Conservation (phyloP, 495 filamentous ascomycete species). For the Hypoxylon cercidicola region DNA sequence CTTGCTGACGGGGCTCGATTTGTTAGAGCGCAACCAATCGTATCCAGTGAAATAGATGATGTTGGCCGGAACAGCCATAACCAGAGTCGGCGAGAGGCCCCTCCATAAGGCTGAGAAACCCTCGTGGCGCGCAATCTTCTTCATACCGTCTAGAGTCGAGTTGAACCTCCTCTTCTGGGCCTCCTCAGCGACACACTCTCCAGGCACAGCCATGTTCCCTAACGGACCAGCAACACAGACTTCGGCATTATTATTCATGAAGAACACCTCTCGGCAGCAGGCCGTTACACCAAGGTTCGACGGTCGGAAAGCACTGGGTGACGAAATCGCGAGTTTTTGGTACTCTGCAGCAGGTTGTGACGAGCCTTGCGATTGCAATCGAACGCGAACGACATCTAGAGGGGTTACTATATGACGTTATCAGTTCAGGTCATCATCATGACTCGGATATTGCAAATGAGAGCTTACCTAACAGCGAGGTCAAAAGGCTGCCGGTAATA, state of each 20-base stretch:
- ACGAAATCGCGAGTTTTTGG: constrained; percentile 55
- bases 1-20: constrained; percentile 71
- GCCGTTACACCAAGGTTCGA: constrained; percentile 90
- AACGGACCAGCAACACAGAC: constrained; percentile 74
- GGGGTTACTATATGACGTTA: constrained; percentile 77
- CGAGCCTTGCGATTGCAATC: constrained; percentile 81
- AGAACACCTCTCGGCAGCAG: constrained; percentile 98
- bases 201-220: constrained; percentile 42
- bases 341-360: constrained; percentile 57
- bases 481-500: constrained; percentile 87
- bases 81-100: constrained; percentile 87
- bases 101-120: constrained; percentile 89
- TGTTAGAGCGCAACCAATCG: constrained; percentile 84
- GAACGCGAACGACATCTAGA: constrained; percentile 95
- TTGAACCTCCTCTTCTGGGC: constrained; percentile 83
- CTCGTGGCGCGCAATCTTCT: constrained; percentile 97
- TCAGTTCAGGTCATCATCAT: constrained; percentile 15
- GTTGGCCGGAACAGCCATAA: constrained; percentile 95
- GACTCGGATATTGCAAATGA: background rate
- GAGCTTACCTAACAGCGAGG: constrained; percentile 84
- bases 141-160: constrained; percentile 89
- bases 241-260: constrained; percentile 85
- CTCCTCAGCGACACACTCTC: constrained; percentile 90
- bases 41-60: constrained; percentile 99
- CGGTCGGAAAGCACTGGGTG: constrained; percentile 68